Evolutionary conservation across 208 protist species (phyloP), one percentile per base, ranked within the genome.

Genomic region (Crithidia sp.): DNA sequence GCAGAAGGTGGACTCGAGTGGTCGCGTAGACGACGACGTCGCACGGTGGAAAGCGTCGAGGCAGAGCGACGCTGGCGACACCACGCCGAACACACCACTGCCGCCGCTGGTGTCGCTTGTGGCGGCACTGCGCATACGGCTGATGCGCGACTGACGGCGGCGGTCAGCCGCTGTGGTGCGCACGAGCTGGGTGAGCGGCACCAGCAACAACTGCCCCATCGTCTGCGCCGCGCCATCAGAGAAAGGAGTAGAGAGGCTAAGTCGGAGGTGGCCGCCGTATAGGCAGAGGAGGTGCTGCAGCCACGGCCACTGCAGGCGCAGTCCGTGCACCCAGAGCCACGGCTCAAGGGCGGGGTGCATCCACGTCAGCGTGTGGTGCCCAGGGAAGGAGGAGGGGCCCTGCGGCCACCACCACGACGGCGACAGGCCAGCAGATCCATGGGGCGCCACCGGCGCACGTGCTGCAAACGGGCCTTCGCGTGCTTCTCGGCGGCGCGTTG

Each of bases 221-320:
- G 59, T 7, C 4, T 50, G 61, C 28, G 39, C 59, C 17, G 66
- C 67, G 7, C 49, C 56, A 4, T 4, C 16, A 2, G 69, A 16
- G 39, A n/a, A 5, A 45, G 13, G 61, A 58, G 14, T 7, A 28
- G 39, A 19, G 28, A 79, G 19, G 9, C 16, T 36, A 0, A 84
- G 58, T n/a, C 71, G 70, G n/a, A 55, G 65, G 44, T 74, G 57
- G 7, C 79, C 79, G 13, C 79, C 79, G 45, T 65, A 58, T 49
- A 75, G 53, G 16, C 9, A 36, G 36, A 79, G 55, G 17, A 81
- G n/a, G 65, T 82, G 80, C 45, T 68, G 70, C 43, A 85, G 61
- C 80, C 74, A 82, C 49, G 68, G 65, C 79, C 74, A 81, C 49
- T 55, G 61, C 54, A 85, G 59, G 5, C 71, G 74, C 41, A 78